Percentiles rank a stretch among this genome's conserved stretches.
Evolutionary conservation across 768 basidiomycete genomes (phyloP).

Genomic region (Amanita inopinata): DNA sequence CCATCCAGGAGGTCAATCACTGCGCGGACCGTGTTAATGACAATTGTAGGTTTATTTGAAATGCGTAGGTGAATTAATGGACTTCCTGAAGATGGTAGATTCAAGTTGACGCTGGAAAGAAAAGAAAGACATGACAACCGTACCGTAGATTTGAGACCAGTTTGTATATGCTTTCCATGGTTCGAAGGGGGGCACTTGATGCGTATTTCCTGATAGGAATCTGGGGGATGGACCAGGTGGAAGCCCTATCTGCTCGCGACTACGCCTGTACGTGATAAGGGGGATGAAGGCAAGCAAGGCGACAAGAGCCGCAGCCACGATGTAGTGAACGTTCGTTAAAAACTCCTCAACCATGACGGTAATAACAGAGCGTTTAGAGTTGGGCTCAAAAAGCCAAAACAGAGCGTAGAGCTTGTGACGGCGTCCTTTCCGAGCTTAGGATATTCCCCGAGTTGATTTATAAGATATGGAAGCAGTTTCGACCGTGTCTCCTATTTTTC

Average conservation of each 20-base stretch:
- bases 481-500: too few species aligned
- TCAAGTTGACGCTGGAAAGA: not conserved
- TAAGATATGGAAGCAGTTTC: too few species aligned
- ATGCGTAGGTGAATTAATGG: conserved; percentile 30
- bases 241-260: conserved; percentile 15
- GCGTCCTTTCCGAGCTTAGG: too few species aligned
- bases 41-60: conserved; percentile 29
- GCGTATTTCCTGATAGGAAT: conserved; percentile 20
- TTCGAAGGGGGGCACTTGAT: conserved; percentile 2
- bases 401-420: too few species aligned
- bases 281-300: conserved; percentile 9
- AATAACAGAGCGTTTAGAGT: not conserved
- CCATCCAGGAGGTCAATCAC: conserved; percentile 37
- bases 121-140: conserved; percentile 10
- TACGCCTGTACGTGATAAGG: conserved; percentile 15
- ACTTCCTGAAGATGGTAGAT: conserved; percentile 17
- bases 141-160: conserved; percentile 21
- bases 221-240: conserved; percentile 5
- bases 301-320: conserved; percentile 1
- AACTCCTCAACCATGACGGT: not conserved
- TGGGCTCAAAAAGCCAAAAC: too few species aligned
- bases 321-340: not conserved
- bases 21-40: conserved; percentile 35
- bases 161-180: conserved; percentile 10
- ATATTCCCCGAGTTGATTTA: too few species aligned